Base-by-base conservation (phyloP, 768 basidiomycete species). In the Pleurotus pulmonarius region DNA sequence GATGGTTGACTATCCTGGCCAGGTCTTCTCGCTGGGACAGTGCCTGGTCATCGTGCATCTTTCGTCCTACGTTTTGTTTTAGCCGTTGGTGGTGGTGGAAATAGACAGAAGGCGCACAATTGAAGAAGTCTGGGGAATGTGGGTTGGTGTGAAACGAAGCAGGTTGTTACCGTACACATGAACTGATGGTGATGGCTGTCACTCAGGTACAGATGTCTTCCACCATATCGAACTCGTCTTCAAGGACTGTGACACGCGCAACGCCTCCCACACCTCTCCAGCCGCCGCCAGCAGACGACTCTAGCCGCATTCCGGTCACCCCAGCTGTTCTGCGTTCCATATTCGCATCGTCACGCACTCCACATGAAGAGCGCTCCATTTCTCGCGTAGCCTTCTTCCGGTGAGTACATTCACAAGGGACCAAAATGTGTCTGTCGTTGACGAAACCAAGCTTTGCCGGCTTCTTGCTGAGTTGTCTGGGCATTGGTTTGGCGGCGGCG, bases 381-480 rank as follows among this genome's bases (percentile, higher is more conserved):
- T 94, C 91, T 39, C 82, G 90, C 12, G 78, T 91, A 51, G 91
- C 92, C 26, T 94, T 94, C 75, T 93, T 93, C 70, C 82, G 92
- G 91, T 89, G 68, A 46, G 64, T 52, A 55, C 56, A 53, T 20
- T 43, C 38, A 56, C 40, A 53, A 51, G 25, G 26, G 45, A 34
- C 9, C 29, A 34, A 22, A 29, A 54, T 49, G 16, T 53, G 16
- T 44, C 16, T 49, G 41, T 9, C 37, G 49, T 26, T 22, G 20
- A 56, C 29, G 16, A 39, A 46, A 43, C 13, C 37, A 43, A 93
- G 91, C 57, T 94, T 94, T 67, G 76, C 88, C 2, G 92, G 90
- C 1, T 94, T 92, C 65, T 64, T 94, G 49, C 69, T 94, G 45
- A 93, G 92, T 66, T 92, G 91, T 64, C 74, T 92, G 46, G 85